Evolutionary conservation across 1,284 basidiomycete species (phyloP).

Genomic region (Schizophyllum commune): DNA sequence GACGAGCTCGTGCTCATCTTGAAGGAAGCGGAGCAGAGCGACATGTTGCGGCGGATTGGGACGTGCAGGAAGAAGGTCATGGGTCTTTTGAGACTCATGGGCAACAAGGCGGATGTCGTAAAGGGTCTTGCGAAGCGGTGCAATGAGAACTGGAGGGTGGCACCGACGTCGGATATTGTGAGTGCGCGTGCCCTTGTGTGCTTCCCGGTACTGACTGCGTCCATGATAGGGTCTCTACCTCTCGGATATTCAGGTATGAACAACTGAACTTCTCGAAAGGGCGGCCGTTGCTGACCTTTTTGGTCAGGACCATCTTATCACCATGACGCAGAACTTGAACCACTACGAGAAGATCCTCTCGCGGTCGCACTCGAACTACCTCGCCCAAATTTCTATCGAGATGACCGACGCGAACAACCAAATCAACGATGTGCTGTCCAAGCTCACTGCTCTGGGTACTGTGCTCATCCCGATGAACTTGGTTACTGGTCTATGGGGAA

Average conservation of each 20-base stretch:
- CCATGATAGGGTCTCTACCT: constrained; percentile 78
- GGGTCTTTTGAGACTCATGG: constrained; percentile 94
- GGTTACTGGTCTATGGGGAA: constrained; percentile 86
- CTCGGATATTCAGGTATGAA: constrained; percentile 59
- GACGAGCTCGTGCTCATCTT: constrained; percentile 97
- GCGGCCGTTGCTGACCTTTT: background rate
- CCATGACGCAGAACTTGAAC: constrained; percentile 99
- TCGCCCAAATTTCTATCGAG: constrained; percentile 97
- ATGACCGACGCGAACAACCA: constrained; percentile 99
- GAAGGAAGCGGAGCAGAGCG: constrained; percentile 63
- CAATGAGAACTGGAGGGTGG: constrained; percentile 99
- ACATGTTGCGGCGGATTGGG: constrained; percentile 78
- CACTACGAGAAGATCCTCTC: constrained; percentile 99
- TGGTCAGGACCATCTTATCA: constrained; percentile 97
- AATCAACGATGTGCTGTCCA: constrained; percentile 99
- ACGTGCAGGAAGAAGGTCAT: constrained; percentile 99
- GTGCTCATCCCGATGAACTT: constrained; percentile 96
- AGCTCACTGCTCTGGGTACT: constrained; percentile 96
- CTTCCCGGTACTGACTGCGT: constrained; percentile 5
- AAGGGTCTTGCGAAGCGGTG: constrained; percentile 97
- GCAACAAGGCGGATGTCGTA: constrained; percentile 99
- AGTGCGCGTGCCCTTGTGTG: constrained; percentile 20
- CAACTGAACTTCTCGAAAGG: constrained; percentile 34
- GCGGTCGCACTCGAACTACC: constrained; percentile 98
- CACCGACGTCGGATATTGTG: constrained; percentile 96